These are phyloP conservation scores for Cercospora citrullina DNA, from an alignment of 2,329 filamentous ascomycete species.

Conservation along the genomic window DNA sequence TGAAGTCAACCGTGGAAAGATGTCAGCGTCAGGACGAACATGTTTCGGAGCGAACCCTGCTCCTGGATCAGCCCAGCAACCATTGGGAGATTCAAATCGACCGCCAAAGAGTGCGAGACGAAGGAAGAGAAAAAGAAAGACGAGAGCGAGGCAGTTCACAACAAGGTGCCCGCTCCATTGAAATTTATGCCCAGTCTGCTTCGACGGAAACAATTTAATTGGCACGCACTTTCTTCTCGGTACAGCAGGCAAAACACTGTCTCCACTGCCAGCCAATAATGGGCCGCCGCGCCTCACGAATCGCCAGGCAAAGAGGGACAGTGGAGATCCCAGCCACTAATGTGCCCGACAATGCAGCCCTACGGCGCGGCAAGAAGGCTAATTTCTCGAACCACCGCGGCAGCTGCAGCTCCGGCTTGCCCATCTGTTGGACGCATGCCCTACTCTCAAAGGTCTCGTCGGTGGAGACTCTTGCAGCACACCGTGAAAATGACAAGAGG, in stretches of 20 bases:
- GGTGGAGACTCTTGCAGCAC: neutral
- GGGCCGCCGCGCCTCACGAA: neutral
- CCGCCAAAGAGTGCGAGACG: neutral
- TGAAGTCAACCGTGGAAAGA: neutral
- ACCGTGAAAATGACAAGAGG: neutral
- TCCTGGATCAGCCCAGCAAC: neutral
- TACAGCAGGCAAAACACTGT: neutral
- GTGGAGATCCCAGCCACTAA: conserved; percentile 1
- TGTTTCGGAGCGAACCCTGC: neutral
- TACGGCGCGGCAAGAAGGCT: neutral
- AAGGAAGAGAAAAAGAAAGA: neutral
- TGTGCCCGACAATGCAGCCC: neutral
- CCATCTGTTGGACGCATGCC: neutral
- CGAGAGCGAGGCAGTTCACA: neutral
- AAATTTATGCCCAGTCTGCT: neutral
- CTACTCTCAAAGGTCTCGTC: neutral
- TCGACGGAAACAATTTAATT: neutral
- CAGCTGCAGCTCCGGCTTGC: neutral
- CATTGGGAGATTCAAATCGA: neutral
- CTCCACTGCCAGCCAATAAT: conserved; percentile 7
- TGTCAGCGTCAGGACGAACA: neutral
- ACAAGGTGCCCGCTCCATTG: neutral
- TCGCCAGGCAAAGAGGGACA: neutral
- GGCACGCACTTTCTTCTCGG: neutral
- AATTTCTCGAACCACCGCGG: neutral